Conservation (phyloP, 2,329 filamentous ascomycete species). For the Pseudogymnoascus sp. region DNA sequence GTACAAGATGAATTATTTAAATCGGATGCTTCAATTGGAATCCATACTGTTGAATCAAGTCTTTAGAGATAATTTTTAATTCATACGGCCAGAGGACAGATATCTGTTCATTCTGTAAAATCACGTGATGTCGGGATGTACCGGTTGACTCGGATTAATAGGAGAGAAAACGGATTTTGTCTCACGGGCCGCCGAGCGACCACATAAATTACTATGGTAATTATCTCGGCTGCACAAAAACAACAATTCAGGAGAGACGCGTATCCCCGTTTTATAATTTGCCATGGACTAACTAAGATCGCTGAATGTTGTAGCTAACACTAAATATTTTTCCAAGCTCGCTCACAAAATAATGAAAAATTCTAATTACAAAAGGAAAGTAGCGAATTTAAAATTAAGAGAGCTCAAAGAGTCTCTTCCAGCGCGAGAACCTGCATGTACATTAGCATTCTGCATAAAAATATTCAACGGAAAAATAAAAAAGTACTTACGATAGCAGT, state of each 20-base stretch:
- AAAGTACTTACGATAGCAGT: constrained; percentile 64
- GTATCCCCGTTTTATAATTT: background rate
- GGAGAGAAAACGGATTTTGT: constrained; percentile 10
- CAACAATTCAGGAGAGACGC: constrained; percentile 5
- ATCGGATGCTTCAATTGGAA: background rate
- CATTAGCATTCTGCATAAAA: constrained; percentile 12
- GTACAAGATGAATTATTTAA: background rate
- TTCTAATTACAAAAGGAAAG: constrained; percentile 1
- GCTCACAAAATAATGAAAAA: constrained; percentile 5
- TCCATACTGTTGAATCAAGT: background rate
- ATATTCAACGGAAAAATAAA: background rate
- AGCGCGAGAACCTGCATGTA: constrained; percentile 30
- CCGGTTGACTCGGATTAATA: constrained; percentile 9
- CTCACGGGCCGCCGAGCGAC: background rate
- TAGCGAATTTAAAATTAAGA: background rate
- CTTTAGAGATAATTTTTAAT: constrained; percentile 7
- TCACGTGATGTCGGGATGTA: constrained; percentile 7
- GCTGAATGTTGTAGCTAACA: constrained; percentile 8
- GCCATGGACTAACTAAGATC: background rate
- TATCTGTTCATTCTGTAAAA: background rate
- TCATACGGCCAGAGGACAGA: constrained; percentile 3
- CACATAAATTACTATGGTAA: background rate
- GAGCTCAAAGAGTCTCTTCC: constrained; percentile 27
- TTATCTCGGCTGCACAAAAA: constrained; percentile 1
- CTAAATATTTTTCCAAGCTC: constrained; percentile 6